These are phyloP conservation scores for Pachysolen tannophilus DNA, from an alignment of 805 yeast genomes.

Conservation along the genomic window DNA sequence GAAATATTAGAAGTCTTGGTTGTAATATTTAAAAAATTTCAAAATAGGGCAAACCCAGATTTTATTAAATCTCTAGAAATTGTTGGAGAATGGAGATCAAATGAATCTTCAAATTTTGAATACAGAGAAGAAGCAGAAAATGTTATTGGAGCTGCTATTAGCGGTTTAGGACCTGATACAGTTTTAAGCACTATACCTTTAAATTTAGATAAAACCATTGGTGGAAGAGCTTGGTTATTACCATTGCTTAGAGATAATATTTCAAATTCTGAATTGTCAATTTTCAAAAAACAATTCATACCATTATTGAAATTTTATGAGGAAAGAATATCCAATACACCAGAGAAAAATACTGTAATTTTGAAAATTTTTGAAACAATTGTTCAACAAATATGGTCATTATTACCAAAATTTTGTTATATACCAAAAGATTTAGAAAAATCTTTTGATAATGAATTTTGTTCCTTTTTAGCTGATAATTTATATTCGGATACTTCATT, in stretches of 20 bases:
- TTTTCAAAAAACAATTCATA: constrained; percentile 51
- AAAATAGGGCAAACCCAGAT: constrained; percentile 49
- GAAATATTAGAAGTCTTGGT: constrained; percentile 66
- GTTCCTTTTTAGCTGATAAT: constrained; percentile 63
- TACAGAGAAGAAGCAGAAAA: constrained; percentile 69
- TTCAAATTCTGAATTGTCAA: constrained; percentile 58
- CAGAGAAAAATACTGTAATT: constrained; percentile 55
- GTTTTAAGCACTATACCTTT: constrained; percentile 73
- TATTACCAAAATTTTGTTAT: constrained; percentile 83
- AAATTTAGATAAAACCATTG: constrained; percentile 53
- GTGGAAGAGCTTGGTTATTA: constrained; percentile 91
- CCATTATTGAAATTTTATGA: constrained; percentile 58
- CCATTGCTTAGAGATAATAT: constrained; percentile 87
- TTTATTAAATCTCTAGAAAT: constrained; percentile 50
- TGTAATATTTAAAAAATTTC: constrained; percentile 53
- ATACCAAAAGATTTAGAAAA: constrained; percentile 65
- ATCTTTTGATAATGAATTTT: constrained; percentile 70
- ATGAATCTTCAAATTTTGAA: constrained; percentile 61
- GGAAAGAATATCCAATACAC: constrained; percentile 31
- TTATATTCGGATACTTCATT: constrained; percentile 69
- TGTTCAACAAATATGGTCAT: constrained; percentile 86
- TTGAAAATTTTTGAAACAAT: constrained; percentile 76
- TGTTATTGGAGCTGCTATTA: constrained; percentile 71
- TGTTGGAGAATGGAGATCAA: constrained; percentile 76
- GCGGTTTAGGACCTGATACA: constrained; percentile 79